Conservation (phyloP, 2,329 filamentous ascomycete genomes). For the Dothidotthia symphoricarpi region DNA sequence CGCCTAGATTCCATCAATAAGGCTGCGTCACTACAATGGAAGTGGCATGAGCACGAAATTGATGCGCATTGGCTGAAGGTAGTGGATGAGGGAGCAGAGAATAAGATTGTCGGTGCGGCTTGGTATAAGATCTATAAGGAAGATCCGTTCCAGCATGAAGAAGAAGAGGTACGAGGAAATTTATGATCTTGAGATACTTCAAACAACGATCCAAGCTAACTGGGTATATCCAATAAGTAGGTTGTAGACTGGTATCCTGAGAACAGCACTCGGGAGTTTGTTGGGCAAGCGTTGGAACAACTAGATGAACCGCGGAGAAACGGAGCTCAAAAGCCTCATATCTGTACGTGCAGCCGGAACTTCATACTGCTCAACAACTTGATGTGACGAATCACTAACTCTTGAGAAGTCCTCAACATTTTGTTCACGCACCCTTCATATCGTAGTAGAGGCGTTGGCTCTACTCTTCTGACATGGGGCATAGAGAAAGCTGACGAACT, state of each 20-base stretch:
- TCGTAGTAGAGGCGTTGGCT: conserved; percentile 32
- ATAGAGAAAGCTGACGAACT: conserved; percentile 29
- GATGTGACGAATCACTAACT: too few relatives aligned
- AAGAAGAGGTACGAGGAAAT: too few relatives aligned
- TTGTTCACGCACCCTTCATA: conserved; percentile 35
- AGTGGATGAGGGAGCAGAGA: conserved; percentile 16
- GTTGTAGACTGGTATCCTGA: conserved; percentile 6
- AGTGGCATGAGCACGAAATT: conserved; percentile 13
- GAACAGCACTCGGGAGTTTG: conserved; percentile 6
- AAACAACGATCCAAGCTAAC: too few relatives aligned
- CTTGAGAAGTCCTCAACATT: conserved; percentile 35
- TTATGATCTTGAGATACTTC: too few relatives aligned
- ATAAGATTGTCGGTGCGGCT: conserved; percentile 28
- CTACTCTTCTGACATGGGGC: conserved; percentile 38
- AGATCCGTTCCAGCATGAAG: conserved; percentile 10
- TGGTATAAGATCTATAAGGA: conserved; percentile 30
- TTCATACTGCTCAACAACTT: too few relatives aligned
- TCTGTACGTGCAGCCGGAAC: too few relatives aligned
- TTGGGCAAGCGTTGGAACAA: conserved; percentile 2
- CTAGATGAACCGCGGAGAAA: not conserved
- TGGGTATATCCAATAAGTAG: conserved; percentile 5
- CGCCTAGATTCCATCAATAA: conserved; percentile 5
- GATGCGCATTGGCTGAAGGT: conserved; percentile 33
- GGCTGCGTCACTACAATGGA: conserved; percentile 2
- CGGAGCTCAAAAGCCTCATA: not conserved